Evolutionary conservation across 768 basidiomycete genomes (phyloP).

Genomic region (Pleurotus cornucopiae): DNA sequence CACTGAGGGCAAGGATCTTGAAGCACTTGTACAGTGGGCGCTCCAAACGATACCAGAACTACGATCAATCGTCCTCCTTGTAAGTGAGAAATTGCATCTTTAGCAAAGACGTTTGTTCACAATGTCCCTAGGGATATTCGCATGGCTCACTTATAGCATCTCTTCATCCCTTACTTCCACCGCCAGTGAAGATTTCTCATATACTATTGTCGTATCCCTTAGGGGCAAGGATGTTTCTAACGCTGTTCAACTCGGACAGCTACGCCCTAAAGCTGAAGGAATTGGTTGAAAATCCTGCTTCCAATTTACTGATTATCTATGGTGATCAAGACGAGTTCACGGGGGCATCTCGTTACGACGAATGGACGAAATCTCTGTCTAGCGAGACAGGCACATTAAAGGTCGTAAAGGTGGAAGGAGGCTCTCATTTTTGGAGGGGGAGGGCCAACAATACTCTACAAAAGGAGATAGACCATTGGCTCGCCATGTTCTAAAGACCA

Average conservation of each 20-base stretch:
- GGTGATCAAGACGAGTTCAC: conserved; percentile 78
- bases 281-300: conserved; percentile 40
- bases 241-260: conserved; percentile 55
- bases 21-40: conserved; percentile 56
- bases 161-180: conserved; percentile 50
- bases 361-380: conserved; percentile 45
- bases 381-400: conserved; percentile 15
- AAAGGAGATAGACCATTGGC: conserved; percentile 27
- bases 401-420: conserved; percentile 40
- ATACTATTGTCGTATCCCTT: conserved; percentile 77
- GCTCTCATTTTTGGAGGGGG: conserved; percentile 67
- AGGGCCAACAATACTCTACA: conserved; percentile 22
- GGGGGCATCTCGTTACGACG: conserved; percentile 42
- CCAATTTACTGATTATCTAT: conserved; percentile 58
- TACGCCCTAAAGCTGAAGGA: conserved; percentile 50
- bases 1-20: conserved; percentile 66
- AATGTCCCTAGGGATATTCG: conserved; percentile 66
- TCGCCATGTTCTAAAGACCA: conserved; percentile 7
- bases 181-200: conserved; percentile 54
- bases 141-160: conserved; percentile 74
- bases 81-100: conserved; percentile 26
- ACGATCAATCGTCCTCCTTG: conserved; percentile 53
- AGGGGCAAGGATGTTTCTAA: conserved; percentile 61
- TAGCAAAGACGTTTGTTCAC: conserved; percentile 5
- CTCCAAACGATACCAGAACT: conserved; percentile 38